Evolutionary conservation across 805 yeast species (phyloP).

Genomic region (Suhomyces faveliae): DNA sequence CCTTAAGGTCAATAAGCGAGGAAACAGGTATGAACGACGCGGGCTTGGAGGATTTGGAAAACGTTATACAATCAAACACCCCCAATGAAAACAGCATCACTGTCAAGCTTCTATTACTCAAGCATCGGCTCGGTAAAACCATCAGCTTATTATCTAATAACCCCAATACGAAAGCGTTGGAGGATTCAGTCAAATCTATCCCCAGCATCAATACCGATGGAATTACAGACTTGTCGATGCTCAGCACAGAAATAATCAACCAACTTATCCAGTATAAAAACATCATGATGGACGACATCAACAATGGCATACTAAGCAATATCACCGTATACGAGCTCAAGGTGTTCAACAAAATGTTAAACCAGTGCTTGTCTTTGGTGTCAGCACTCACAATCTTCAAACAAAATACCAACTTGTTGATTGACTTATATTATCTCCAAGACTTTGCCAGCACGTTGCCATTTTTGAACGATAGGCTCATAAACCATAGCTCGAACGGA

Average conservation of each 20-base stretch:
- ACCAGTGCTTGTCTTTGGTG: conserved; percentile 17
- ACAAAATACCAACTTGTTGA: conserved; percentile 12
- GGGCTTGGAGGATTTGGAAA: background rate
- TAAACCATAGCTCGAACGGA: conserved; percentile 14
- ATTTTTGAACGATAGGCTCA: conserved; percentile 18
- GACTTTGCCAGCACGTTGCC: conserved; percentile 21
- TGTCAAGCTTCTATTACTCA: background rate
- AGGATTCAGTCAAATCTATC: conserved; percentile 6
- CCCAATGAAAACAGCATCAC: background rate
- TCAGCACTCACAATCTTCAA: conserved; percentile 22
- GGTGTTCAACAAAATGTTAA: conserved; percentile 14
- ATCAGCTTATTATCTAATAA: background rate
- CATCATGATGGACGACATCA: conserved; percentile 5
- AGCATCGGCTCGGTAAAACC: background rate
- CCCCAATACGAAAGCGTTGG: background rate
- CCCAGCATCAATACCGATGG: conserved; percentile 12
- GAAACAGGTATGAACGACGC: no score
- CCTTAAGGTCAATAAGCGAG: background rate
- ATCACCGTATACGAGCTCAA: conserved; percentile 15
- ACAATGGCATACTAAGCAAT: background rate
- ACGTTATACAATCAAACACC: background rate
- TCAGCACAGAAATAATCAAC: conserved; percentile 13
- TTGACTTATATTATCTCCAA: conserved; percentile 19
- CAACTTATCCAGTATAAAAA: conserved; percentile 17
- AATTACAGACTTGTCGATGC: background rate